These are phyloP conservation scores for Fusarium subtropicale DNA, from an alignment of 2,329 filamentous ascomycete genomes.

Conservation along the genomic window DNA sequence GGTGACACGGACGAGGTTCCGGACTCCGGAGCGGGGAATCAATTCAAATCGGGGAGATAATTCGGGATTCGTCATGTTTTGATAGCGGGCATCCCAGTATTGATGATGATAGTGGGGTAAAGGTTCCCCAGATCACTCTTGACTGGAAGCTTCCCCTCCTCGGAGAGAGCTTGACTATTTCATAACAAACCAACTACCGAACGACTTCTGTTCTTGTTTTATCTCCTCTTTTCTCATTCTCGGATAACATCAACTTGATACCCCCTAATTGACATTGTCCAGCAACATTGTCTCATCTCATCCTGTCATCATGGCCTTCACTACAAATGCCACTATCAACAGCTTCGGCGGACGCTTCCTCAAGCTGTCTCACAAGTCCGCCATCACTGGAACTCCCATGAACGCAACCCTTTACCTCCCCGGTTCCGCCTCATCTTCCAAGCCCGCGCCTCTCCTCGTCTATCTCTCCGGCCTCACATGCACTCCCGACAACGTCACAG, in stretches of 20 bases:
- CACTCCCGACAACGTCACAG: slow-evolving; percentile 85
- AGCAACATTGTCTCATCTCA: neutral
- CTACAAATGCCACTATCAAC: slow-evolving; percentile 88
- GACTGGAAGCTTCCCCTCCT: slow-evolving; percentile 40
- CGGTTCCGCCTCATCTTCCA: slow-evolving; percentile 67
- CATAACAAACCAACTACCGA: slow-evolving; percentile 24
- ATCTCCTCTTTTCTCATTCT: neutral
- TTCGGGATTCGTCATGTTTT: slow-evolving; percentile 40
- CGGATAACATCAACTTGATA: neutral
- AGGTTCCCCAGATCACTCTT: slow-evolving; percentile 25
- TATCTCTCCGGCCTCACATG: slow-evolving; percentile 96
- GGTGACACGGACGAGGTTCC: slow-evolving; percentile 33
- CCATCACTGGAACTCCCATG: slow-evolving; percentile 87
- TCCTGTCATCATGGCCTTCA: slow-evolving; percentile 76
- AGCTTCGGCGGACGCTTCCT: slow-evolving; percentile 94
- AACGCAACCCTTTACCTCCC: slow-evolving; percentile 92
- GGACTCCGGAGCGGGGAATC: slow-evolving; percentile 32
- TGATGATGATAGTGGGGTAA: slow-evolving; percentile 38
- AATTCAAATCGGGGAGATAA: slow-evolving; percentile 37
- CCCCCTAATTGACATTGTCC: slow-evolving; percentile 10
- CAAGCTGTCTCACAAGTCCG: slow-evolving; percentile 89
- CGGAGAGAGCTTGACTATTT: slow-evolving; percentile 22
- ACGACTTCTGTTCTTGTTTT: slow-evolving; percentile 4
- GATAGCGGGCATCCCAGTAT: slow-evolving; percentile 19
- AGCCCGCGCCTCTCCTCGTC: slow-evolving; percentile 82